Base-by-base conservation (phyloP, 2,329 filamentous ascomycete genomes). In the Ceratocystis cubensis region DNA sequence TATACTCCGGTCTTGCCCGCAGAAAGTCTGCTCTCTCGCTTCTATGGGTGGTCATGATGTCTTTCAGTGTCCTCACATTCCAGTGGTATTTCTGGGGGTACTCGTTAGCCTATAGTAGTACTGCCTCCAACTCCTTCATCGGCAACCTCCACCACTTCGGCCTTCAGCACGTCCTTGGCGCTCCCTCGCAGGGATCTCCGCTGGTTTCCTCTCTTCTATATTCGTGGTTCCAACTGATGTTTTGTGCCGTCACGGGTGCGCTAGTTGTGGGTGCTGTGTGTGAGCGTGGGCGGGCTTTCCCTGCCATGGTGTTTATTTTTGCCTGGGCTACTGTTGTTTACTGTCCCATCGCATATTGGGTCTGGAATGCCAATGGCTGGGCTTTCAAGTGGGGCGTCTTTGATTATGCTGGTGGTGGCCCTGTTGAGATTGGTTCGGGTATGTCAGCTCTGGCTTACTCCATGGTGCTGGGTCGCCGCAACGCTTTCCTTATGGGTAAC, bases 61-160 rank as follows among this genome's bases (percentile, higher is more conserved):
- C 91, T 61, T 88, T 88, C 74, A 92, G 89, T 61, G 86, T 97
- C 74, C 82, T 96, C 75, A 88, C 89, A 66, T 96, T 99, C 80
- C 94, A 99, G 79, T 99, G 94, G 94, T 97, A 96, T 74, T 96
- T 99, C 76, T 97, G 94, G 93, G 94, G 94, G 46, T 99, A 96
- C 77, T 96, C 93, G 15, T 81, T 99, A 69, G 92, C 93, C 64
- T 96, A 97, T 78, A 94, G 89, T 73, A 81, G 83, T 56, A 85
- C 85, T 15, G 89, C 87, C 3, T 91, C 84, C 71, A 96, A 89
- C 78, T 88, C 89, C 65, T 97, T 89, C 78, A 97, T 99, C 73
- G 94, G 94, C 66, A 85, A 97, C 75, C 78, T 99, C 66, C 82
- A 86, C 71, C 89, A 95, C 76, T 96, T 97, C 72, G 94, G 91